These are phyloP conservation scores for Penicillium thymicola DNA, from an alignment of 2,329 filamentous ascomycete species.

Conservation along the genomic window DNA sequence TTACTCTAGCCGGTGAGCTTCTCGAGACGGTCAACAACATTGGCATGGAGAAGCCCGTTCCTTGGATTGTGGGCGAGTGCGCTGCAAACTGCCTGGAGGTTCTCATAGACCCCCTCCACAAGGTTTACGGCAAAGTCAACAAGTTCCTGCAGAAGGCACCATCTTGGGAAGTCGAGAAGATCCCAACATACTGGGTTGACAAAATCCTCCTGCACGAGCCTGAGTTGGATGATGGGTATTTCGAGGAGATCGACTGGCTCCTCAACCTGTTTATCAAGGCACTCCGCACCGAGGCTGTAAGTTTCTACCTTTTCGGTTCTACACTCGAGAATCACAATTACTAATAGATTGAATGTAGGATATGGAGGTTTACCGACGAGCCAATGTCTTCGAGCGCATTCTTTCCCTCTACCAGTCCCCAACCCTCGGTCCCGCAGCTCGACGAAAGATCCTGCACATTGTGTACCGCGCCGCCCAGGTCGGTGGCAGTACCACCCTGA, in stretches of 20 bases:
- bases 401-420: slow-evolving; percentile 67
- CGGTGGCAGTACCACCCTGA: slow-evolving; percentile 72
- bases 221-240: slow-evolving; percentile 68
- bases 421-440: slow-evolving; percentile 57
- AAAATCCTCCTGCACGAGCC: slow-evolving; percentile 72
- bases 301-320: slow-evolving; percentile 11
- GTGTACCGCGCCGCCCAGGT: slow-evolving; percentile 66
- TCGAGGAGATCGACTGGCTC: slow-evolving; percentile 71
- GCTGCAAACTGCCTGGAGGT: slow-evolving; percentile 67
- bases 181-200: slow-evolving; percentile 61
- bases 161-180: slow-evolving; percentile 61
- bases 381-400: slow-evolving; percentile 70
- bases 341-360: slow-evolving; percentile 34
- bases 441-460: slow-evolving; percentile 60
- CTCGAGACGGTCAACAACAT: slow-evolving; percentile 65
- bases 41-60: slow-evolving; percentile 59
- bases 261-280: slow-evolving; percentile 67
- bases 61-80: slow-evolving; percentile 73
- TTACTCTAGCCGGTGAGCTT: slow-evolving; percentile 75
- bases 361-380: slow-evolving; percentile 51
- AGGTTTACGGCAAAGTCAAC: slow-evolving; percentile 83
- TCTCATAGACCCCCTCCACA: slow-evolving; percentile 72
- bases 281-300: slow-evolving; percentile 54
- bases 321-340: neutral
- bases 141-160: slow-evolving; percentile 75